phyloP scores from a whole-genome alignment of 1,139 yeast species.

The Magnusiomyces tetraspermus region DNA sequence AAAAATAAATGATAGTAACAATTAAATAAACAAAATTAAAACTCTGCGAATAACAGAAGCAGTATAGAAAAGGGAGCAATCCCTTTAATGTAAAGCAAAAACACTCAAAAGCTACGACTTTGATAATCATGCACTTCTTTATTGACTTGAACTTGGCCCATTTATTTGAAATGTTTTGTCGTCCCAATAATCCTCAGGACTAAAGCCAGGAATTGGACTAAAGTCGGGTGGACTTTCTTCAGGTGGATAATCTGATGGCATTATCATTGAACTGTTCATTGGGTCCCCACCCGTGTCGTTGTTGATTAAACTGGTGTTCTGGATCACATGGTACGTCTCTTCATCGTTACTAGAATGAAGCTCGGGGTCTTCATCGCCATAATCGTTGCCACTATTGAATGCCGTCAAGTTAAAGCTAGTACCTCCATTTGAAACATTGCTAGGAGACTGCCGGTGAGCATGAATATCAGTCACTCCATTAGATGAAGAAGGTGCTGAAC shows the following conservation, averaged over 20 bases:
- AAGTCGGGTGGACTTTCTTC: slow-evolving; percentile 14
- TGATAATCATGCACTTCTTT: no score
- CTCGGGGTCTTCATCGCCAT: slow-evolving; percentile 10
- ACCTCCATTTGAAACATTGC: neutral
- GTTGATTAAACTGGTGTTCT: neutral
- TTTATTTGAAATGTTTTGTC: no score
- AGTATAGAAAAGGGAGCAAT: no score
- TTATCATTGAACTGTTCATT: neutral
- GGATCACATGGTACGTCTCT: slow-evolving; percentile 7
- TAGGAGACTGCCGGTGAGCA: neutral
- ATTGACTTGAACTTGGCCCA: no score
- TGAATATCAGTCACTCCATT: neutral
- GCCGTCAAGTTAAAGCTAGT: neutral
- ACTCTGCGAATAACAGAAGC: no score
- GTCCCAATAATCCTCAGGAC: slow-evolving; percentile 29
- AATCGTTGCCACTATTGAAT: neutral
- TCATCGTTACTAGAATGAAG: slow-evolving; percentile 8
- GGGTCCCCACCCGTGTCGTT: neutral
- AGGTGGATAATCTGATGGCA: neutral
- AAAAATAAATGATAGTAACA: no score
- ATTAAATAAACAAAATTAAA: no score
- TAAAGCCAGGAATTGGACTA: slow-evolving; percentile 25
- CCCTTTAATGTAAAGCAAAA: no score
- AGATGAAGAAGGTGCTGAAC: neutral
- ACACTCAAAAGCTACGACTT: no score